Percentiles rank a stretch among this genome's conserved stretches.
phyloP scores from a whole-genome alignment of 257 asterid genomes.

The Solanum boliviense region DNA sequence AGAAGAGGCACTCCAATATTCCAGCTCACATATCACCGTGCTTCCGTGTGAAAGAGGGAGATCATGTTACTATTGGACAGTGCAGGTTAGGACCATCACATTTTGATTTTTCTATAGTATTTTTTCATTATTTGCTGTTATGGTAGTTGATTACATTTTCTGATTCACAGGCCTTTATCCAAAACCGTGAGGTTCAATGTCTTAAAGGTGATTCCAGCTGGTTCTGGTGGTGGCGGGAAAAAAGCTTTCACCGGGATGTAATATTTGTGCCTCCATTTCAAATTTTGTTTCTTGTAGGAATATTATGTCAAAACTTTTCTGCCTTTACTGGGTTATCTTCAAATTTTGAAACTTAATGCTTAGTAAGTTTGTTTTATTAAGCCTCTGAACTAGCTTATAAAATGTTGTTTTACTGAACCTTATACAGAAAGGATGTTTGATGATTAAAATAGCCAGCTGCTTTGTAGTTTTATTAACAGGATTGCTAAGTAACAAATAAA shows the following conservation, averaged over 20 bases:
- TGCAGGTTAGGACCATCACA: conserved; percentile 16
- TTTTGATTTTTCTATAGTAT: not conserved
- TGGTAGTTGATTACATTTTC: not conserved
- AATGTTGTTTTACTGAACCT: not conserved
- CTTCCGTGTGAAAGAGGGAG: conserved; percentile 37
- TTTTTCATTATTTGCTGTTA: not conserved
- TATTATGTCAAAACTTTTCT: not conserved
- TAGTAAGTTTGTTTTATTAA: not conserved
- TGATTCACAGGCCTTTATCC: conserved; percentile 25
- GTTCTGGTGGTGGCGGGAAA: conserved; percentile 25
- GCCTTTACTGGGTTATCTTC: not conserved
- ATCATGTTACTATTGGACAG: conserved; percentile 29
- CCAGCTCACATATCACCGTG: conserved; percentile 30
- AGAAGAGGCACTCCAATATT: conserved; percentile 34
- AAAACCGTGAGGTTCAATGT: conserved; percentile 33
- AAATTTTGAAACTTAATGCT: not conserved
- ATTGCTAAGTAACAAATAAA: not conserved
- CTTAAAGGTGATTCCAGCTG: conserved; percentile 33
- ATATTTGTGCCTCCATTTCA: not conserved
- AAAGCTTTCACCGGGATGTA: not conserved
- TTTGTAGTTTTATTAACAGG: not conserved
- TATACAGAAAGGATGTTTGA: not conserved
- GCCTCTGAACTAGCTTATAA: not conserved
- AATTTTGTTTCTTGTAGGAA: not conserved
- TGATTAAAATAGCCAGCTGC: not conserved